A percentile compares a stretch with the other conserved stretches of the same genome.
Evolutionary conservation across 495 filamentous ascomycete species (phyloP).

Genomic region (Gamarada debralockiae): DNA sequence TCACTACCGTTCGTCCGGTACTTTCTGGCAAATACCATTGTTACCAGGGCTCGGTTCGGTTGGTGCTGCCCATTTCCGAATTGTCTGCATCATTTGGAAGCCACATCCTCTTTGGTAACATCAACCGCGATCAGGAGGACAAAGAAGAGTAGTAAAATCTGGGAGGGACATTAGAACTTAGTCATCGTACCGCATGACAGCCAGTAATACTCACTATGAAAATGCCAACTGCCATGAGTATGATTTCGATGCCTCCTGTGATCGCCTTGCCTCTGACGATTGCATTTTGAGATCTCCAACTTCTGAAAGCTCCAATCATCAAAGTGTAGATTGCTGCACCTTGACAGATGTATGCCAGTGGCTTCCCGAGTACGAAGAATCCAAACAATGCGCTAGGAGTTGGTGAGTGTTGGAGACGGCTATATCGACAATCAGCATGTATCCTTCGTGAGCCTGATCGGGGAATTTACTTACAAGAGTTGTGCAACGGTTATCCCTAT

Average conservation of each 20-base stretch:
- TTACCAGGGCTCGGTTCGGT: slow-evolving; percentile 10
- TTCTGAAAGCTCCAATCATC: slow-evolving; percentile 56
- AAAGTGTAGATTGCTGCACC: slow-evolving; percentile 52
- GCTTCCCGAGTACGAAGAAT: slow-evolving; percentile 62
- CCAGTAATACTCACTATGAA: slow-evolving; percentile 41
- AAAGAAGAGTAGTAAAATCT: slow-evolving; percentile 27
- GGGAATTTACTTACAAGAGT: slow-evolving; percentile 49
- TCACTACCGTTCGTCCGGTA: slow-evolving; percentile 14
- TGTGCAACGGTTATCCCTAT: slow-evolving; percentile 63
- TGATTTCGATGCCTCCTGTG: slow-evolving; percentile 67
- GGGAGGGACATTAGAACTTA: not conserved
- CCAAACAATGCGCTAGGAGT: slow-evolving; percentile 41
- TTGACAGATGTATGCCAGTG: slow-evolving; percentile 57
- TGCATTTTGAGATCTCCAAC: slow-evolving; percentile 67
- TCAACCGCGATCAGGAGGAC: slow-evolving; percentile 25
- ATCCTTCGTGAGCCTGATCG: not conserved
- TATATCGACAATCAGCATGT: slow-evolving; percentile 10
- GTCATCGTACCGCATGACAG: not conserved
- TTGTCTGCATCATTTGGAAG: not conserved
- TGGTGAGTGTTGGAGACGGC: slow-evolving; percentile 46
- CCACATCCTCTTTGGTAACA: slow-evolving; percentile 22
- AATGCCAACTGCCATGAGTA: slow-evolving; percentile 45
- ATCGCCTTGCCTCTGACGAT: slow-evolving; percentile 61
- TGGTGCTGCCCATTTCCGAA: slow-evolving; percentile 15
- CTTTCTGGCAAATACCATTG: slow-evolving; percentile 16